Percentiles rank a stretch among this genome's conserved stretches.
phyloP scores from a whole-genome alignment of 2,329 filamentous ascomycete genomes.

The Colletotrichum godetiae region DNA sequence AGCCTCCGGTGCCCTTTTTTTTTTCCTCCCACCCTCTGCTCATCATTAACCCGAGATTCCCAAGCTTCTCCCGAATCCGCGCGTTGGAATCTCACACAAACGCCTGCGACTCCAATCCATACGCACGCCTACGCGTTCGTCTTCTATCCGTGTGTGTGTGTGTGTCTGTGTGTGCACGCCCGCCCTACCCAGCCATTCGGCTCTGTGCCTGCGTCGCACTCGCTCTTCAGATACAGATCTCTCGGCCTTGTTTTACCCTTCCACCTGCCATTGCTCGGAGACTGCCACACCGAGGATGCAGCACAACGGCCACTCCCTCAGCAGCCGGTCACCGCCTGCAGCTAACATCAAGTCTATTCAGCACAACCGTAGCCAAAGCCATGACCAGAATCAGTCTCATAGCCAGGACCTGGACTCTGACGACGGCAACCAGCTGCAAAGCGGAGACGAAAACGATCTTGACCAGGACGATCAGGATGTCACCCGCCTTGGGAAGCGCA shows the following conservation, averaged over 20 bases:
- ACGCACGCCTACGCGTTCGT: slow-evolving; percentile 34
- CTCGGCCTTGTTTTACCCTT: slow-evolving; percentile 18
- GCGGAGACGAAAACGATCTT: slow-evolving; percentile 54
- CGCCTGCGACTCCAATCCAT: slow-evolving; percentile 23
- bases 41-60: slow-evolving; percentile 59
- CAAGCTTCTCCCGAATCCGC: slow-evolving; percentile 30
- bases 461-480: slow-evolving; percentile 58
- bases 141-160: background rate
- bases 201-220: slow-evolving; percentile 3
- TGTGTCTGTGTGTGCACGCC: slow-evolving; percentile 37
- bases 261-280: background rate
- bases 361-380: background rate
- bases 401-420: slow-evolving; percentile 57
- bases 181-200: slow-evolving; percentile 42
- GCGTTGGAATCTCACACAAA: slow-evolving; percentile 26
- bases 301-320: slow-evolving; percentile 37
- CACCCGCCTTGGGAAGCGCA: slow-evolving; percentile 64
- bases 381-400: slow-evolving; percentile 13
- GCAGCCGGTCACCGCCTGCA: slow-evolving; percentile 34
- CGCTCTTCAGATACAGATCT: background rate
- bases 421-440: slow-evolving; percentile 54
- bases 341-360: slow-evolving; percentile 27
- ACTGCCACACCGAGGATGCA: slow-evolving; percentile 30
- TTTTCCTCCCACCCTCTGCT: slow-evolving; percentile 46
- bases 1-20: slow-evolving; percentile 32